A percentile compares a stretch with the other conserved stretches of the same genome.
phyloP scores from a whole-genome alignment of 1,139 yeast genomes.

The Taphrina pruni region DNA sequence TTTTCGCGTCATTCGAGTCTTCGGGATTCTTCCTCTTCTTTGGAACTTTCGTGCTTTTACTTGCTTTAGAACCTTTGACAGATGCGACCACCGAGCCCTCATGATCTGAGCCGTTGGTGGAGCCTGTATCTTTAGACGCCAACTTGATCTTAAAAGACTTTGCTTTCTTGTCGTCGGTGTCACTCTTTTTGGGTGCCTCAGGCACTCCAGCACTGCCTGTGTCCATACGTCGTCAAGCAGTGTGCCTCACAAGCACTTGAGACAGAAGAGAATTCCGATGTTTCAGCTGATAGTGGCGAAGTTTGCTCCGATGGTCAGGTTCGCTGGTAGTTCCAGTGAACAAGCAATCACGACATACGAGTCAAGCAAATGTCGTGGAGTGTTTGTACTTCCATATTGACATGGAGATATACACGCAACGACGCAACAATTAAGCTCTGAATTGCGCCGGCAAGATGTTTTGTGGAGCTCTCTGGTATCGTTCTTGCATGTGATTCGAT shows the following conservation, averaged over 20 bases:
- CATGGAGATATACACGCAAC: no score
- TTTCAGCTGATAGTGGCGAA: no score
- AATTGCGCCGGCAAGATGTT: no score
- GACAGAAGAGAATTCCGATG: no score
- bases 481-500: neutral
- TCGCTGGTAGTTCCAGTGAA: no score
- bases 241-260: no score
- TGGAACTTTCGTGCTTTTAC: constrained; percentile 19
- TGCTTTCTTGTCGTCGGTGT: constrained; percentile 3
- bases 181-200: constrained; percentile 2
- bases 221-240: neutral
- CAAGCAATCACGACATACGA: no score
- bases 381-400: no score
- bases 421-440: no score
- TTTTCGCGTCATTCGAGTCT: constrained; percentile 11
- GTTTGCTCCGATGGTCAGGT: no score
- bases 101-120: constrained; percentile 20
- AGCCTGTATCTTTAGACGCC: neutral
- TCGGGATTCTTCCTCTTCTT: constrained; percentile 25
- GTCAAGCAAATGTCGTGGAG: no score
- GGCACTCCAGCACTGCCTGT: neutral
- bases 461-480: no score
- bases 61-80: constrained; percentile 11
- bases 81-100: constrained; percentile 18
- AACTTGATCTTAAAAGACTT: constrained; percentile 18